These are phyloP conservation scores for Sorghum bicolor DNA, from an alignment of 176 grass and related monocot genomes.

Conservation along the genomic window DNA sequence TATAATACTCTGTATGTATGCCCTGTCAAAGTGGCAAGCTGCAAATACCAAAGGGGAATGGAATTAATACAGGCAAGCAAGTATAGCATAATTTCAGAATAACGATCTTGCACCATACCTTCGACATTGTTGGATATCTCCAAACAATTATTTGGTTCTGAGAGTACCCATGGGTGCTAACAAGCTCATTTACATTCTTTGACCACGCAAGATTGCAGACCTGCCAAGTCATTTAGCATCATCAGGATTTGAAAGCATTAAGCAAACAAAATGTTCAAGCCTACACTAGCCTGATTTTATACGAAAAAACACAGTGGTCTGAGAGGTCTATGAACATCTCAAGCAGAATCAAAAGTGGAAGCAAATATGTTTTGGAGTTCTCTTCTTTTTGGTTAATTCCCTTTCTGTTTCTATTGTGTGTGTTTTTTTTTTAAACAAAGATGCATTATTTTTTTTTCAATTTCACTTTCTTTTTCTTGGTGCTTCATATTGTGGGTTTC, in stretches of 20 bases:
- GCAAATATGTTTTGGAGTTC: neutral
- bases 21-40: constrained; percentile 90
- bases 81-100: neutral
- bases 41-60: constrained; percentile 20
- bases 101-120: constrained; percentile 41
- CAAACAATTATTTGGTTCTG: constrained; percentile 99
- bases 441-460: neutral
- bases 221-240: constrained; percentile 35
- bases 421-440: too few relatives aligned
- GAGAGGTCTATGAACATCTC: neutral
- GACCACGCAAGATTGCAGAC: constrained; percentile 99
- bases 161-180: constrained; percentile 94
- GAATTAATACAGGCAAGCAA: neutral
- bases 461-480: neutral
- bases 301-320: neutral
- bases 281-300: neutral
- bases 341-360: neutral
- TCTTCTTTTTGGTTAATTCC: neutral
- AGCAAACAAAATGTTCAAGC: neutral
- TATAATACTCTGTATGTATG: constrained; percentile 92
- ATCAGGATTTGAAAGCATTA: neutral
- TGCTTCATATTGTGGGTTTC: neutral
- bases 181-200: constrained; percentile 98
- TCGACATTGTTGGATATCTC: constrained; percentile 98
- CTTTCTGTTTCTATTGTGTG: neutral